Conservation (phyloP, 371 early-diverging fungal species). For the Mucor mucedo region DNA sequence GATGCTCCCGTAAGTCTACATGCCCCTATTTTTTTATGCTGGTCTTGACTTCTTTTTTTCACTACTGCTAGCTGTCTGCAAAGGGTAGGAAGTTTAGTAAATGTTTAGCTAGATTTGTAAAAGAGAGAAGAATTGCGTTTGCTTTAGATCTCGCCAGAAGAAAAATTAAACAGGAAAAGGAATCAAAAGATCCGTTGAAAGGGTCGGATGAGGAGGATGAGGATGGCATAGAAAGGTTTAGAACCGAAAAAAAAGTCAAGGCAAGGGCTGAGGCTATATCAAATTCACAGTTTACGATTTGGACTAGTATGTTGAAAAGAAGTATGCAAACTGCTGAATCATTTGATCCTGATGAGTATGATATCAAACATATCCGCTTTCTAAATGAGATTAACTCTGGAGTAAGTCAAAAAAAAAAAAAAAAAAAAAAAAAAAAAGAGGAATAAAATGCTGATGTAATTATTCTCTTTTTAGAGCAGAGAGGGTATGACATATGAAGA, state of each 20-base stretch:
- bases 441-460: not conserved
- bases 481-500: conserved; percentile 69
- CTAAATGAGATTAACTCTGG: conserved; percentile 90
- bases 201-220: conserved; percentile 34
- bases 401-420: conserved; percentile 36
- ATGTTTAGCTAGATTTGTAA: conserved; percentile 72
- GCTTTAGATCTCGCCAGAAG: conserved; percentile 40
- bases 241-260: conserved; percentile 23
- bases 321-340: conserved; percentile 72
- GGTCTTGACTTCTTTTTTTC: not conserved
- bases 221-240: conserved; percentile 4
- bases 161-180: conserved; percentile 38
- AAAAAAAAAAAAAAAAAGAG: not conserved
- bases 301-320: conserved; percentile 80
- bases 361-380: conserved; percentile 71
- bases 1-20: conserved; percentile 69
- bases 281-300: conserved; percentile 60
- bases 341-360: conserved; percentile 75
- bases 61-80: conserved; percentile 49
- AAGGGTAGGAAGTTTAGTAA: conserved; percentile 66
- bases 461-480: conserved; percentile 26
- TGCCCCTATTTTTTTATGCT: not conserved
- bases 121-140: conserved; percentile 47
- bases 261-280: conserved; percentile 38
- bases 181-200: conserved; percentile 34